Conservation (phyloP, 2,329 filamentous ascomycete species). For the Colletotrichum theobromicola region DNA sequence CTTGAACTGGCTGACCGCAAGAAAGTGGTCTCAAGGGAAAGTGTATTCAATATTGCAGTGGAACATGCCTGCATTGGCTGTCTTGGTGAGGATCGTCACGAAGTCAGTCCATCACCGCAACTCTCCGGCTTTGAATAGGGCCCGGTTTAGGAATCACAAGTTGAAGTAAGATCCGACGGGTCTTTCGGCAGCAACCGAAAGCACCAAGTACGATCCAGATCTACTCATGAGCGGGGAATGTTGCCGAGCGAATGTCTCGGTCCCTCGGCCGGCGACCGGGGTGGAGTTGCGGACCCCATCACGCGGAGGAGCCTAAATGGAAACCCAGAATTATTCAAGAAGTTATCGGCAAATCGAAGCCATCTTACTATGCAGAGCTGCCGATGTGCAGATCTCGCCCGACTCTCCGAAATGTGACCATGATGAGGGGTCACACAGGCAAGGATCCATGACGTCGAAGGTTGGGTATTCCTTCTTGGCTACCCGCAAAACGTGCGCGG, state of each 20-base stretch:
- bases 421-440: background rate
- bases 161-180: too few species aligned
- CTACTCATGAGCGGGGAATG: background rate
- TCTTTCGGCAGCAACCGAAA: background rate
- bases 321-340: background rate
- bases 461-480: background rate
- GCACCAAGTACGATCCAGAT: background rate
- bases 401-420: background rate
- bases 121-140: background rate
- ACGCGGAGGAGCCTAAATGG: background rate
- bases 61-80: background rate
- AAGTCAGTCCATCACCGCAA: too few species aligned
- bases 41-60: background rate
- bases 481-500: background rate
- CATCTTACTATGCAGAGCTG: too few species aligned
- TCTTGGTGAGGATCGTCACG: too few species aligned
- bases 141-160: accelerated
- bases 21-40: background rate
- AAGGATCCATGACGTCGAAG: background rate
- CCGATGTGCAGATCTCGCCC: background rate
- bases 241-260: background rate
- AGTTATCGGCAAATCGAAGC: background rate
- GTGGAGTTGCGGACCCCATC: background rate
- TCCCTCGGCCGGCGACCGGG: background rate
- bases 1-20: background rate